phyloP scores from a whole-genome alignment of 495 filamentous ascomycete genomes.

The Penicillium malachiteum region DNA sequence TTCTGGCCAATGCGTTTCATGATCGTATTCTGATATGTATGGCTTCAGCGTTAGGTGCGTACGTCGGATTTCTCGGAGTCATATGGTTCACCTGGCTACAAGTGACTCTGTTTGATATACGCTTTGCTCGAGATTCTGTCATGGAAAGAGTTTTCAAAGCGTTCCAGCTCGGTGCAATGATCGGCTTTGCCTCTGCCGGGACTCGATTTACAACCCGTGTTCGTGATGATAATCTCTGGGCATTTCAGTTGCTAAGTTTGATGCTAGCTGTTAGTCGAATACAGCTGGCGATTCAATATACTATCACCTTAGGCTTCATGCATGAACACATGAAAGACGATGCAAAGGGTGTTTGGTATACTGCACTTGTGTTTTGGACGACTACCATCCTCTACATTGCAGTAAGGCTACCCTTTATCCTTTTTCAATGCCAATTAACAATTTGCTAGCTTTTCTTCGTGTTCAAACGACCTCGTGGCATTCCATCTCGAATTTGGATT shows the following conservation, averaged over 20 bases:
- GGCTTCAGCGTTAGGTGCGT: conserved; percentile 42
- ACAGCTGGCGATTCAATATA: conserved; percentile 58
- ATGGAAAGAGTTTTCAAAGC: conserved; percentile 64
- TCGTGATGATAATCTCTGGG: conserved; percentile 42
- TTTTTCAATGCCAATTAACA: conserved; percentile 5
- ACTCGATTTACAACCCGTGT: conserved; percentile 52
- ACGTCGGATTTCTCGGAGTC: conserved; percentile 63
- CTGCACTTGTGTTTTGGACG: conserved; percentile 43
- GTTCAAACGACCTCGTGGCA: conserved; percentile 27
- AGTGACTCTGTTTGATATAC: conserved; percentile 65
- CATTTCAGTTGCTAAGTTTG: conserved; percentile 49
- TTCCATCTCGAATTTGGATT: conserved; percentile 45
- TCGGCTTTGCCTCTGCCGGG: conserved; percentile 62
- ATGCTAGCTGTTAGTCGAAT: conserved; percentile 61
- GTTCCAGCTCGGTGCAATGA: conserved; percentile 61
- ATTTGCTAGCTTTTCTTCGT: conserved; percentile 35
- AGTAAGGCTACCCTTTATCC: conserved; percentile 29
- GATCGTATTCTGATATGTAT: no score
- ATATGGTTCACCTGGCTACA: conserved; percentile 75
- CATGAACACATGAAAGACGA: conserved; percentile 28
- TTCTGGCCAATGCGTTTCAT: no score
- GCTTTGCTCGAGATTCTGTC: conserved; percentile 66
- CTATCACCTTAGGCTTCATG: conserved; percentile 46
- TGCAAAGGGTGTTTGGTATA: conserved; percentile 33
- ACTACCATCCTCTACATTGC: conserved; percentile 50